Conservation (phyloP, 257 asterid genomes). For the Nicotiana paniculata region DNA sequence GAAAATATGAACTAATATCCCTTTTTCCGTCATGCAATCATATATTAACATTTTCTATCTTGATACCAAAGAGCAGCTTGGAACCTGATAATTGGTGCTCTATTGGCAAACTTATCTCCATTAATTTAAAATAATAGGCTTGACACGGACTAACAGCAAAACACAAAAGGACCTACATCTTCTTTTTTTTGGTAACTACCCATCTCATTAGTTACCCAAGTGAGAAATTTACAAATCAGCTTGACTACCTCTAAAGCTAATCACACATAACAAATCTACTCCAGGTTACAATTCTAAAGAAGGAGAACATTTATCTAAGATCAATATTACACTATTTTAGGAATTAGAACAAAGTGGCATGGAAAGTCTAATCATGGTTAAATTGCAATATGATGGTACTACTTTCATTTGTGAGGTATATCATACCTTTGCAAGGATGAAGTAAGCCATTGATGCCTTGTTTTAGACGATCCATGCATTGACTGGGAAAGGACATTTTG, state of each 20-base stretch:
- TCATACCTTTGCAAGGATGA: conserved; percentile 40
- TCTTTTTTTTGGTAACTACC: too few relatives aligned
- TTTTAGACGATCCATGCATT: conserved; percentile 32
- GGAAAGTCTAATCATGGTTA: neutral
- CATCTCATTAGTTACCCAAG: too few relatives aligned
- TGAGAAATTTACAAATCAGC: too few relatives aligned
- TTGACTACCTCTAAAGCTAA: too few relatives aligned
- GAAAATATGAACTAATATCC: neutral
- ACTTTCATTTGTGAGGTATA: neutral
- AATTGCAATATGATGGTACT: neutral
- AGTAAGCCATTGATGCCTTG: conserved; percentile 30
- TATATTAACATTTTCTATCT: neutral
- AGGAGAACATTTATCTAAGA: neutral
- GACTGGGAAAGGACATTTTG: conserved; percentile 30
- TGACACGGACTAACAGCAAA: neutral
- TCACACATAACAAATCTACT: too few relatives aligned
- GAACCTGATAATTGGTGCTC: neutral
- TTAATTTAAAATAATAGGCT: neutral
- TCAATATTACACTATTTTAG: neutral
- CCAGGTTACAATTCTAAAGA: neutral
- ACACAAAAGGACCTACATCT: neutral
- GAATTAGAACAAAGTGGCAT: neutral
- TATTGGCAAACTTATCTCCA: neutral
- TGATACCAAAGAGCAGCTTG: neutral
- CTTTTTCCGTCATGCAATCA: neutral